phyloP scores from a whole-genome alignment of 805 yeast genomes.

The Danielia oregonensis region DNA sequence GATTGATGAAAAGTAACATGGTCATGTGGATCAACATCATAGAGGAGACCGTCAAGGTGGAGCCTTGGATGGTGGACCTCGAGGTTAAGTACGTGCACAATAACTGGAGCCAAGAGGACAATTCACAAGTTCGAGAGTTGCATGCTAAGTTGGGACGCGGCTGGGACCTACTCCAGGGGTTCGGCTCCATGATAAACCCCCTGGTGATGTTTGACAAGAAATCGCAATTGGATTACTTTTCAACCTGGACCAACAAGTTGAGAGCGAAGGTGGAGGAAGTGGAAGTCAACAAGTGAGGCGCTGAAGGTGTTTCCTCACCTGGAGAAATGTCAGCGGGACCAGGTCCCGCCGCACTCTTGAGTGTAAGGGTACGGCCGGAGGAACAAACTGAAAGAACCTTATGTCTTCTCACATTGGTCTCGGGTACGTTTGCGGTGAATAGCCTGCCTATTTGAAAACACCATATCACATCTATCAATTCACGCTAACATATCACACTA shows the following conservation, averaged over 20 bases:
- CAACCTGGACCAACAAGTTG: conserved; percentile 26
- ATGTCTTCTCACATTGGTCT: no score
- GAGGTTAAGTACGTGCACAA: conserved; percentile 42
- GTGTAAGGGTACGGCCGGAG: no score
- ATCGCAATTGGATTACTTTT: conserved; percentile 28
- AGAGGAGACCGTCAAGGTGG: conserved; percentile 49
- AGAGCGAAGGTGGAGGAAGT: conserved; percentile 10
- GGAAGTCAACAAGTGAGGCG: no score
- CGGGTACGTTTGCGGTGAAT: no score
- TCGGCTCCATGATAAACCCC: conserved; percentile 36
- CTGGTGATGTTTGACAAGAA: conserved; percentile 26
- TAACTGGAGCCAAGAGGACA: conserved; percentile 20
- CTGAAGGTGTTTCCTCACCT: conserved; percentile 1
- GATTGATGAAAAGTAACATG: conserved; percentile 46
- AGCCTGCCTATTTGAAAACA: no score
- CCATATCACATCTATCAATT: no score
- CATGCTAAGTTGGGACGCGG: conserved; percentile 30
- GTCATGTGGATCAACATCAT: conserved; percentile 52
- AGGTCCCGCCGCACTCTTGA: no score
- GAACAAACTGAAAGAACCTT: no score
- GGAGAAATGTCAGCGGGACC: conserved; percentile 8
- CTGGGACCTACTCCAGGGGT: conserved; percentile 24
- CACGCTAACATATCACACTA: no score
- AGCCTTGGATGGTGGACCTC: conserved; percentile 59
- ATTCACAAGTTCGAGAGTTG: conserved; percentile 21